Percentiles rank a stretch among this genome's conserved stretches.
Evolutionary conservation across 805 yeast species (phyloP).

Genomic region (Lipomyces yamadae): DNA sequence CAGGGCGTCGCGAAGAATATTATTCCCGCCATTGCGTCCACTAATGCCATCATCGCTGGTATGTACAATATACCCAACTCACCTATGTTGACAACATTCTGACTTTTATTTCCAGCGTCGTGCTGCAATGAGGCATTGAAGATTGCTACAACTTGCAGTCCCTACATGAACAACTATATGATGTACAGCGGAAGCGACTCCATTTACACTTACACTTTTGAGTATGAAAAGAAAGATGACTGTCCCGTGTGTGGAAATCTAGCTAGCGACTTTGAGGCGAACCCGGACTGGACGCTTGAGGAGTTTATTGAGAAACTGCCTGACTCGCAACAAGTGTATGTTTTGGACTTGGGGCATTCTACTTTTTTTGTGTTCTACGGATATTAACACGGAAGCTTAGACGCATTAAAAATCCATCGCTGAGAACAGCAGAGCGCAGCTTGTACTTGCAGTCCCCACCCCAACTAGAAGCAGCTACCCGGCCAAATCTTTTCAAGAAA

Average conservation of each 20-base stretch:
- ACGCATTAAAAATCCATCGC: conserved; percentile 52
- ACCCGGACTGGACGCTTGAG: conserved; percentile 46
- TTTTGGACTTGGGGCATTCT: conserved; percentile 28
- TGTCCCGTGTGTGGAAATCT: conserved; percentile 78
- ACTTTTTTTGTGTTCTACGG: neutral
- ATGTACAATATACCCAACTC: neutral
- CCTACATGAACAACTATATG: conserved; percentile 74
- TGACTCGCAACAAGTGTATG: conserved; percentile 40
- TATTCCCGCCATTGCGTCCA: conserved; percentile 92
- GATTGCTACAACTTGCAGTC: conserved; percentile 70
- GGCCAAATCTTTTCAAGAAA: conserved; percentile 50
- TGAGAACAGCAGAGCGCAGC: conserved; percentile 49
- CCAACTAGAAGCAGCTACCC: conserved; percentile 52
- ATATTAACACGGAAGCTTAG: conserved; percentile 14
- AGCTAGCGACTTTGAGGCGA: conserved; percentile 36
- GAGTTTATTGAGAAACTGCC: conserved; percentile 52
- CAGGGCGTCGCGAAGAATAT: conserved; percentile 90
- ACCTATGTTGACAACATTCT: neutral
- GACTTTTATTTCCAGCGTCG: conserved; percentile 45
- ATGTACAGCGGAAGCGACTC: conserved; percentile 85
- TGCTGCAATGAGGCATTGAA: conserved; percentile 88
- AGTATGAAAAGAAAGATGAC: conserved; percentile 60
- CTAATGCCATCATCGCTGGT: conserved; percentile 91
- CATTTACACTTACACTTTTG: conserved; percentile 73
- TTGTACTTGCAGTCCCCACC: conserved; percentile 58